These are phyloP conservation scores for Hypomyces rosellus DNA, from an alignment of 2,329 filamentous ascomycete species.

Conservation along the genomic window DNA sequence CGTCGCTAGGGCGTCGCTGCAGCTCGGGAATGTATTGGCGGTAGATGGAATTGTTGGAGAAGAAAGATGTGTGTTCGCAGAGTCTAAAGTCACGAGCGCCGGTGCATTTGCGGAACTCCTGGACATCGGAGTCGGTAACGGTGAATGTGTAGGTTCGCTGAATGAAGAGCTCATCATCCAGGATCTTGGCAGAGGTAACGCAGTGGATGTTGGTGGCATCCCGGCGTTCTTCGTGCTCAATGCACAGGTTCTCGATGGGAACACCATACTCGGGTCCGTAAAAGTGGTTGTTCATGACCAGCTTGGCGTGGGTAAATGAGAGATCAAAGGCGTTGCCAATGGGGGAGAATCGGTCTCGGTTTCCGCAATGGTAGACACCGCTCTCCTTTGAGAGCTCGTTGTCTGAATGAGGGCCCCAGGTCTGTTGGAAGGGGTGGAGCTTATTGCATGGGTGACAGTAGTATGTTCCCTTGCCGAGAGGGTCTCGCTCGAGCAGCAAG, in stretches of 20 bases:
- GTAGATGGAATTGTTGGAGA: constrained; percentile 13
- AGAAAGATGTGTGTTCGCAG: constrained; percentile 18
- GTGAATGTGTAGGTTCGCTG: constrained; percentile 15
- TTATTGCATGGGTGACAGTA: constrained; percentile 16
- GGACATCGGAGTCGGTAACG: constrained; percentile 6
- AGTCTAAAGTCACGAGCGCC: constrained; percentile 18
- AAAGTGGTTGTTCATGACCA: constrained; percentile 18
- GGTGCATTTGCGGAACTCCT: constrained; percentile 12
- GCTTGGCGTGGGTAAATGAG: constrained; percentile 15
- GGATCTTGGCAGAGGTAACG: constrained; percentile 14
- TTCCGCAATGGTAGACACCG: constrained; percentile 6
- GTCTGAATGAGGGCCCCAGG: constrained; percentile 11
- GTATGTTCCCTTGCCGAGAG: constrained; percentile 12
- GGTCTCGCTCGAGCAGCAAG: constrained; percentile 13
- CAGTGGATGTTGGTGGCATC: constrained; percentile 11
- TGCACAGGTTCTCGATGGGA: constrained; percentile 13
- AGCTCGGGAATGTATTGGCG: constrained; percentile 17
- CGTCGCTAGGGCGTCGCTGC: constrained; percentile 5
- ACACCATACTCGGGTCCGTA: constrained; percentile 17
- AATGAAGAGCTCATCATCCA: constrained; percentile 15
- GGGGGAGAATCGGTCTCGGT: constrained; percentile 15
- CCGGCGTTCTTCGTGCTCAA: constrained; percentile 12
- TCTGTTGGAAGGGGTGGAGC: constrained; percentile 13
- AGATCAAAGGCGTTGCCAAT: constrained; percentile 16
- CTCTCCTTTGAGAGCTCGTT: not conserved